Evolutionary conservation across 768 basidiomycete species (phyloP).

Genomic region (Austroboletus festivus): DNA sequence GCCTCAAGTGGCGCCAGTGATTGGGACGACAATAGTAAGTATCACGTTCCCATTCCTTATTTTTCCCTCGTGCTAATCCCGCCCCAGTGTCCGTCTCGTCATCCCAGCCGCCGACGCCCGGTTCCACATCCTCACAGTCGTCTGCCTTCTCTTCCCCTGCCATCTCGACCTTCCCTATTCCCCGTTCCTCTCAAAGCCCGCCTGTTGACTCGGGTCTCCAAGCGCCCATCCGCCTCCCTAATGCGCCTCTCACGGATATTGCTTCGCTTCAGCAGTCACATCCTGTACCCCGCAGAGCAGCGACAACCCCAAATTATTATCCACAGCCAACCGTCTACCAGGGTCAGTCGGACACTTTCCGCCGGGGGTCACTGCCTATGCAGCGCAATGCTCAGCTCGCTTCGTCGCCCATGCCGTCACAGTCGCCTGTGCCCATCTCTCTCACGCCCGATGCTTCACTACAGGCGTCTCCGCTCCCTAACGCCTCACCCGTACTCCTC

Average conservation of each 20-base stretch:
- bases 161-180: conserved; percentile 56
- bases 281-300: conserved; percentile 31
- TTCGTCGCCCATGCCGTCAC: conserved; percentile 32
- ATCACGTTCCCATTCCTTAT: not conserved
- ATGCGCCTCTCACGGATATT: conserved; percentile 68
- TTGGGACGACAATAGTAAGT: conserved; percentile 79
- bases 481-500: conserved; percentile 28
- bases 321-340: conserved; percentile 27
- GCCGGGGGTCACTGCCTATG: conserved; percentile 31
- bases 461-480: conserved; percentile 23
- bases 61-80: not conserved
- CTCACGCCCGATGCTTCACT: conserved; percentile 25
- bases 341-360: conserved; percentile 29
- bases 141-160: conserved; percentile 70
- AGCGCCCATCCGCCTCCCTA: conserved; percentile 63
- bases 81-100: conserved; percentile 26
- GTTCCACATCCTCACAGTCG: conserved; percentile 53
- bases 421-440: conserved; percentile 22
- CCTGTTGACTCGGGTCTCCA: conserved; percentile 44
- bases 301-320: conserved; percentile 34
- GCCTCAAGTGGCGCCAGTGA: conserved; percentile 57
- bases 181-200: conserved; percentile 52
- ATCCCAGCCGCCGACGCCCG: conserved; percentile 35
- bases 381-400: conserved; percentile 29
- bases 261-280: conserved; percentile 46